Evolutionary conservation across 1,284 basidiomycete species (phyloP), one percentile per base, ranked within the genome.

Genomic region (Cryptococcus sp.): DNA sequence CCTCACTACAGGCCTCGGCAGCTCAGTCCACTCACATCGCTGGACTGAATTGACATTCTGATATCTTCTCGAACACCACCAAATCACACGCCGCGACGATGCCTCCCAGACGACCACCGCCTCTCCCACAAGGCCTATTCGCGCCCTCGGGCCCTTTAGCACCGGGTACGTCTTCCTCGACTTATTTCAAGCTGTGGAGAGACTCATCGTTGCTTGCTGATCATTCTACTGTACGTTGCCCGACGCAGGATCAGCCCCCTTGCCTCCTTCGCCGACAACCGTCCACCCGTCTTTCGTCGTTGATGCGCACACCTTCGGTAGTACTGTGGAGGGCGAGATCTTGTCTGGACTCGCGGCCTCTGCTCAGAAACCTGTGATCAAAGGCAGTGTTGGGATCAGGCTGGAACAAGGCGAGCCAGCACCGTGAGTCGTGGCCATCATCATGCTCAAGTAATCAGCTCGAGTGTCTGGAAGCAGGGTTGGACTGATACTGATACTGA

Each of bases 241-340:
- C 25, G 4, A 3, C 25, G 17, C 51, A 72, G 72, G 67, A 27
- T 69, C 67, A 15, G 67, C 68, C 10, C 62, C 69, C 3, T 65
- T 64, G 6, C 68, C 72, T 15, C 76, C 76, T 11, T 69, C 70
- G 1, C 72, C 76, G 5, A 56, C 59, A 1, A 64, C 62, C 11
- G 61, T 76, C 19, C 76, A 78, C 59, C 76, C 76, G 15, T 54
- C 50, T 19, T 71, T 50, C 60, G 61, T 78, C 53, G 66, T 71
- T 48, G 76, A 78, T 54, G 71, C 71, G 1, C 76, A 77, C 51
- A 63, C 63, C 11, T 67, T 68, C 55, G 58, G 64, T 31, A 53
- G 61, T 23, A 22, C 51, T 19, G 57, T 48, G 1, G 39, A 48
- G 35, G 59, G 67, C 50, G 53, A 57, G 3, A 54, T 72, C 15